Percentiles rank a stretch among this genome's conserved stretches.
Conservation (phyloP, 345 rosid genomes). For the Carallia pectinifolia region DNA sequence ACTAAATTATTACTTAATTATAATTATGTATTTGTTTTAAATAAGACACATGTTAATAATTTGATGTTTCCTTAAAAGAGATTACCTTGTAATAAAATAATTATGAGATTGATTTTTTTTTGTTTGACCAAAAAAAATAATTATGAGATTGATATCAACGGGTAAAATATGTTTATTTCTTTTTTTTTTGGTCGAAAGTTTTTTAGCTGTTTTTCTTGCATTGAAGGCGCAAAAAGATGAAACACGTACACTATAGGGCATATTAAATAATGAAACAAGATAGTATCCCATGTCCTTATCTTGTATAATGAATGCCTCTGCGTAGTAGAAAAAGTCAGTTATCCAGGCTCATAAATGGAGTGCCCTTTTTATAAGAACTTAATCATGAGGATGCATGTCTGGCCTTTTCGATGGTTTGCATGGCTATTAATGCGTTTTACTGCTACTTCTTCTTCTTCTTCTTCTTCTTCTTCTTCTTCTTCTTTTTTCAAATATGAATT, state of each 20-base stretch:
- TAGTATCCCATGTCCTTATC: slow-evolving; percentile 1
- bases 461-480: background rate
- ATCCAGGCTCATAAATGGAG: background rate
- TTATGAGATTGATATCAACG: too few relatives aligned
- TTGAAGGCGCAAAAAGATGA: background rate
- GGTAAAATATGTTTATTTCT: too few relatives aligned
- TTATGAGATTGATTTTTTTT: too few relatives aligned
- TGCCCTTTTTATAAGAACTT: slow-evolving; percentile 5
- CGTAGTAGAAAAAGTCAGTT: background rate
- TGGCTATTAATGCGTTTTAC: background rate
- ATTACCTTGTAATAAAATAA: too few relatives aligned
- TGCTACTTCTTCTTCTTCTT: background rate
- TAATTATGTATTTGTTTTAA: too few relatives aligned
- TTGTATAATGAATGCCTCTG: slow-evolving; percentile 7
- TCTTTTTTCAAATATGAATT: too few relatives aligned
- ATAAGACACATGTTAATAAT: too few relatives aligned
- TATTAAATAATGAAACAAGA: background rate
- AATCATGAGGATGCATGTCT: background rate
- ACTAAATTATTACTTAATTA: too few relatives aligned
- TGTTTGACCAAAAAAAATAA: too few relatives aligned
- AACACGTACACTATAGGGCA: background rate
- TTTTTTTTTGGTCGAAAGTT: too few relatives aligned
- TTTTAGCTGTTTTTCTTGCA: too few relatives aligned
- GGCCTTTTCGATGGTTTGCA: background rate
- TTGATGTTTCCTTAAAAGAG: too few relatives aligned